phyloP scores from a whole-genome alignment of 257 asterid genomes.

The Orobanche coerulescens region DNA sequence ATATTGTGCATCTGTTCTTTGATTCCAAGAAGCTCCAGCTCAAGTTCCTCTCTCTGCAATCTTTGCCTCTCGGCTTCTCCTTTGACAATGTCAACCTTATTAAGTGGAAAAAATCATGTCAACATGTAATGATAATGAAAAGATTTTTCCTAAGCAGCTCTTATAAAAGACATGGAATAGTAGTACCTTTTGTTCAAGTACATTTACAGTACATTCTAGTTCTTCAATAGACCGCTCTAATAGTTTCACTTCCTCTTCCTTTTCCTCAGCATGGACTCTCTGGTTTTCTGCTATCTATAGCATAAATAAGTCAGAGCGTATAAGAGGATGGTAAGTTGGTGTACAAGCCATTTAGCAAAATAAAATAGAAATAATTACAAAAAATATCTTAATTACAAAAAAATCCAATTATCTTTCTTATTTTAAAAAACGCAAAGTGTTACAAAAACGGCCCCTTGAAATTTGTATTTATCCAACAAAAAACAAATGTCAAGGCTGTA shows the following conservation, averaged over 20 bases:
- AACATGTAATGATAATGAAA: slow-evolving; percentile 14
- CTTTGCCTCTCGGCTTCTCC: slow-evolving; percentile 92
- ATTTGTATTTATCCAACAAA: too few species aligned
- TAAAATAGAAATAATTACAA: background rate
- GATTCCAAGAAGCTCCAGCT: slow-evolving; percentile 73
- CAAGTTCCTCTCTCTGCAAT: slow-evolving; percentile 91
- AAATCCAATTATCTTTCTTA: too few species aligned
- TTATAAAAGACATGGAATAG: slow-evolving; percentile 2
- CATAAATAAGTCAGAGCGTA: slow-evolving; percentile 18
- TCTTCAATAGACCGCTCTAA: slow-evolving; percentile 87
- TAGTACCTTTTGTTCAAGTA: slow-evolving; percentile 83
- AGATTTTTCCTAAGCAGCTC: background rate
- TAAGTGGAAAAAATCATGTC: slow-evolving; percentile 26
- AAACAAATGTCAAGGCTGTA: too few species aligned
- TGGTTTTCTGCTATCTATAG: slow-evolving; percentile 54
- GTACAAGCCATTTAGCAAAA: background rate
- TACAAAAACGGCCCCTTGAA: too few species aligned
- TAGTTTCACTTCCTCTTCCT: slow-evolving; percentile 82
- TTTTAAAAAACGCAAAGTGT: too few species aligned
- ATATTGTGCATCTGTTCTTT: slow-evolving; percentile 68
- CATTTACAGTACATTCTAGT: slow-evolving; percentile 79
- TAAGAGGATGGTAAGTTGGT: slow-evolving; percentile 1
- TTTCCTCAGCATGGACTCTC: slow-evolving; percentile 57
- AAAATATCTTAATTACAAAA: background rate
- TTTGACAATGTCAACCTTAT: slow-evolving; percentile 67